Evolutionary conservation across 73 alveolate species (phyloP), one percentile per base, ranked within the genome.

Genomic region (Stentor coeruleus): DNA sequence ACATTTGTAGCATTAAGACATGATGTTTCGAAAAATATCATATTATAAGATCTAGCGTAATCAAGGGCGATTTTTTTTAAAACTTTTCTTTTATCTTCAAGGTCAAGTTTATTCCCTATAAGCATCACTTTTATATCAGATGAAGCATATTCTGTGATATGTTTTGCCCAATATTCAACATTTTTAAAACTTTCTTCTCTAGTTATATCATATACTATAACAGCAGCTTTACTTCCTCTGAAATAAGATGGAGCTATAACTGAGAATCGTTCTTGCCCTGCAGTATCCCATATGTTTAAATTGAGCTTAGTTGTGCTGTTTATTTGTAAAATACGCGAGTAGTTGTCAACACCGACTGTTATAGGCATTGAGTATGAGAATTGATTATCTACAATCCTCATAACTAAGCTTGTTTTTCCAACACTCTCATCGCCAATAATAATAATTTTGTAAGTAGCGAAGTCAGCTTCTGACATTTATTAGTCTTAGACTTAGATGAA

Each of bases 341-440:
- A n/a, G 88, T 89, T 87, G 85, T 95, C 98, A 28, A 93, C 93
- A 30, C 98, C 98, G 41, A 93, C 85, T 3, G 99, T 95, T 14
- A 92, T 81, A 58, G 88, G 58, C 60, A 88, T 88, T 59, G 86
- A 38, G 39, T 89, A 91, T 59, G 86, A 49, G 87, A 89, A 95
- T 49, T 57, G 14, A 86, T 93, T 88, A 59, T 91, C 91, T 74
- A 72, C 84, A 74, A 84, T 90, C 6, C 98, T 81, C 40, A 81
- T 74, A 31, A 92, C 66, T 74, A 92, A 77, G 37, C 91, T 39
- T 30, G 96, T 83, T 82, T 92, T 92, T 6, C 97, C 97, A 11
- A 85, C 91, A 39, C 88, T 86, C 3, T 88, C 39, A 41, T 92
- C 93, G 1, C 97, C 97, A 0, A 92, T 80, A 72, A 90, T 75